Evolutionary conservation across 768 basidiomycete genomes (phyloP), one percentile per base, ranked within the genome.

Genomic region (Boletus vinaceobasis): DNA sequence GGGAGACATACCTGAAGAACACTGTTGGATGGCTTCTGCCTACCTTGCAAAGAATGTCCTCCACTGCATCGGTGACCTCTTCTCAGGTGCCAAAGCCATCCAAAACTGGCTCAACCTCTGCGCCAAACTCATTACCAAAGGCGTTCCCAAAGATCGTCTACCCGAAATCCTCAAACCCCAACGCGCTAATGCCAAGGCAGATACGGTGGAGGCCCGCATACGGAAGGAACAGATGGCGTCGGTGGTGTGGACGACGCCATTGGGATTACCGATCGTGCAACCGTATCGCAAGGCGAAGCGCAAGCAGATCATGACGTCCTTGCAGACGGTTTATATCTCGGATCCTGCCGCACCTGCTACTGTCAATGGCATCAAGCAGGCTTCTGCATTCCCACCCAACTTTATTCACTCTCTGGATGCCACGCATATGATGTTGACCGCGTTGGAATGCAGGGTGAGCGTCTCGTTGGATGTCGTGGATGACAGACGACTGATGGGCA

Each of bases 331-430:
- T 11, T 95, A 77, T 70, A 94, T 98, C 61, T 83, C 87, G 37
- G 96, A 99, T 70, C 93, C 94, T 0, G 83, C 87, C 56, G 71
- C 78, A 0, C 84, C 86, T 1, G 77, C 87, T 19, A 84, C 91
- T 72, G 94, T 98, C 43, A 90, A 92, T 61, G 70, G 89, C 1
- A 58, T 76, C 54, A 97, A 97, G 71, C 96, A 99, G 70, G 90
- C 93, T 0, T 85, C 93, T 15, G 97, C 97, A 1, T 98, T 99
- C 84, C 96, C 97, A 5, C 97, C 97, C 45, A 99, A 99, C 75
- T 98, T 96, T 65, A 93, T 99, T 49, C 97, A 99, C 69, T 92
- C 90, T 65, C 79, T 99, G 29, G 97, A 99, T 69, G 97, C 97
- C 2, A 96, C 96, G 2, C 97, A 99, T 74, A 98, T 99, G 94